phyloP scores from a whole-genome alignment of 2,329 filamentous ascomycete genomes.

The Talaromyces sp. region DNA sequence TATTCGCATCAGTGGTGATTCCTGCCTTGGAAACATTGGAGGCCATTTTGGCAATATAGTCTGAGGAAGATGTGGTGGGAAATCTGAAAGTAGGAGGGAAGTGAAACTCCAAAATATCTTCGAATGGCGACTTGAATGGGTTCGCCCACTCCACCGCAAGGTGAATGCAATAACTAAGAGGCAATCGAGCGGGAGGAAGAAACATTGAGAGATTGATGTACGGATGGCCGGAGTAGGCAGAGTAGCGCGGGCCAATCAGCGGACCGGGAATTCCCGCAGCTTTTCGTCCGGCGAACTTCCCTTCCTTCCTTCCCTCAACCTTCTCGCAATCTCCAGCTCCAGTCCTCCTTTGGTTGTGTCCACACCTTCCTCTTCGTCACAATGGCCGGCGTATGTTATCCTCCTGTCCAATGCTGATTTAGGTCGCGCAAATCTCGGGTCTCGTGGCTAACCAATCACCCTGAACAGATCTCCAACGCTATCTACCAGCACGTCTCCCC shows the following conservation, averaged over 20 bases:
- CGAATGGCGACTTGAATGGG: background rate
- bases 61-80: background rate
- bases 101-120: background rate
- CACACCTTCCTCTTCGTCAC: constrained; percentile 37
- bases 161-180: background rate
- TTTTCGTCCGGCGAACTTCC: constrained; percentile 34
- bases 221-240: constrained; percentile 30
- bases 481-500: constrained; percentile 63
- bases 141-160: background rate
- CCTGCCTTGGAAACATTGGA: constrained; percentile 51
- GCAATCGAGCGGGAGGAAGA: background rate
- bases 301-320: constrained; percentile 34
- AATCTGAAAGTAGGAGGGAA: background rate
- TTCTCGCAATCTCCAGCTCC: constrained; percentile 5
- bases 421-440: constrained; percentile 13
- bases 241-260: constrained; percentile 38
- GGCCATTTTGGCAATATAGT: constrained; percentile 12
- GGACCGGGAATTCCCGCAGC: constrained; percentile 43
- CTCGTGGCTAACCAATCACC: constrained; percentile 29
- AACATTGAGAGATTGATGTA: constrained; percentile 1
- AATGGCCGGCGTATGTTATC: constrained; percentile 56
- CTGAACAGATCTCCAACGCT: constrained; percentile 52
- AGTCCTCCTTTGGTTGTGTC: constrained; percentile 15
- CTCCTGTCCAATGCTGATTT: constrained; percentile 33
- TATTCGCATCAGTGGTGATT: constrained; percentile 73